Base-by-base conservation (phyloP, 108 stramenopile genomes). In the Licmophora abbreviata region DNA sequence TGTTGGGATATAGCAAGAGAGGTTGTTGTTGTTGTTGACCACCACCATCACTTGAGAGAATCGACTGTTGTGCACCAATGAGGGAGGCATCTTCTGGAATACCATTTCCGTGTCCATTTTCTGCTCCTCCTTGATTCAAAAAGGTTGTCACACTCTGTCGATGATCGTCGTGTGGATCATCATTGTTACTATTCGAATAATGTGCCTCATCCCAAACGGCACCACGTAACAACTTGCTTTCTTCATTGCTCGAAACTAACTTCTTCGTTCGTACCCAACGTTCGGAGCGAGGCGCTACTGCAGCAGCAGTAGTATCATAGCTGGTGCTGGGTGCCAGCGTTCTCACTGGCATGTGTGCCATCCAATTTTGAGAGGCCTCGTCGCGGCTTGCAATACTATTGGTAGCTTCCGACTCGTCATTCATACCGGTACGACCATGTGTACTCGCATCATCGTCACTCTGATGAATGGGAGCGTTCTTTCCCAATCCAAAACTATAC, bases 191-290 rank as follows among this genome's bases (percentile, higher is more conserved):
- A 40, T n/a, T 45, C 17, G 42, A 48, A 33, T 58, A 80, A 43
- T 80, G 79, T 9, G 41, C 63, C 54, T 80, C 71, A 48, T 80
- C 61, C 79, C 79, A 80, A 30, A 80, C 38, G 10, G 79, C 79
- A n/a, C 59, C 49, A 9, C 57, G 59, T 37, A 77, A 55, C 48
- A 20, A 18, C 23, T 54, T 42, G 41, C 66, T 65, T 60, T 61
- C 41, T 49, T 68, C 45, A 22, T 25, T 21, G 21, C 26, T 26
- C 8, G 21, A 26, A 21, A 24, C 21, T 9, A 21, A 14, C 14
- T 24, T 46, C 21, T 46, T 46, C 3, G 15, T 46, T 46, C n/a
- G 3, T 46, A n/a, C 23, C n/a, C 26, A 1, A 25, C 2, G 45
- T 46, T 3, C 23, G 14, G 24, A n/a, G 14, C 1, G 21, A 25